Percentiles rank a stretch among this genome's conserved stretches.
Evolutionary conservation across 2,329 filamentous ascomycete genomes (phyloP).

Genomic region (Sordariomycetes sp.): DNA sequence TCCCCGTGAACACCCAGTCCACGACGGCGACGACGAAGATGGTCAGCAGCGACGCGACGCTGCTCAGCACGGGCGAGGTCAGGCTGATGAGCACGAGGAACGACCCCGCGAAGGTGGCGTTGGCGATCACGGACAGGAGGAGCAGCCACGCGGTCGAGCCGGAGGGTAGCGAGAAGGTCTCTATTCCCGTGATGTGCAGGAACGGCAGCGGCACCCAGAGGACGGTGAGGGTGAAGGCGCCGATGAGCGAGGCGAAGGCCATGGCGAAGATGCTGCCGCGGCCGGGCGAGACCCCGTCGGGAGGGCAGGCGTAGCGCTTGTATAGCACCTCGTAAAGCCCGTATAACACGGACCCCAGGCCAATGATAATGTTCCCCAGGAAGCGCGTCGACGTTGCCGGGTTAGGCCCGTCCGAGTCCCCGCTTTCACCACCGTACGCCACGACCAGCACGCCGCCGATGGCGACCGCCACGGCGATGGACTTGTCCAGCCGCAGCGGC

Average conservation of each 20-base stretch:
- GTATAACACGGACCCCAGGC: conserved; percentile 81
- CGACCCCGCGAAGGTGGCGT: conserved; percentile 84
- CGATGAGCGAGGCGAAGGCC: conserved; percentile 80
- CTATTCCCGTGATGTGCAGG: conserved; percentile 66
- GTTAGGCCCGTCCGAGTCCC: conserved; percentile 34
- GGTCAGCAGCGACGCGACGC: conserved; percentile 84
- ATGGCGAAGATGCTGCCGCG: conserved; percentile 96
- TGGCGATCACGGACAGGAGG: conserved; percentile 69
- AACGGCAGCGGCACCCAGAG: conserved; percentile 89
- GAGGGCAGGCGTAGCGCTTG: conserved; percentile 86
- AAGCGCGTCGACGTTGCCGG: conserved; percentile 49
- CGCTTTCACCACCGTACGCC: conserved; percentile 67
- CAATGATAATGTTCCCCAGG: conserved; percentile 85
- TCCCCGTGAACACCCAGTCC: conserved; percentile 77
- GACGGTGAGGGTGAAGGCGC: conserved; percentile 72
- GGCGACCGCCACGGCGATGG: conserved; percentile 74
- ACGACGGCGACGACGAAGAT: conserved; percentile 94
- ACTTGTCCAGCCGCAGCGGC: conserved; percentile 73
- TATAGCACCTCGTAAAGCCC: conserved; percentile 96
- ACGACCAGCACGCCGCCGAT: conserved; percentile 89
- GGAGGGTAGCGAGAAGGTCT: conserved; percentile 71
- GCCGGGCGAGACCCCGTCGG: conserved; percentile 72
- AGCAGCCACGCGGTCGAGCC: conserved; percentile 74
- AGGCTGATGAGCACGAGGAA: conserved; percentile 90
- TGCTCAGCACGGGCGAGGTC: conserved; percentile 84